Percentiles rank a stretch among this genome's conserved stretches.
Evolutionary conservation across 2,329 filamentous ascomycete species (phyloP).

Genomic region (Colletotrichum gloeosporioides): DNA sequence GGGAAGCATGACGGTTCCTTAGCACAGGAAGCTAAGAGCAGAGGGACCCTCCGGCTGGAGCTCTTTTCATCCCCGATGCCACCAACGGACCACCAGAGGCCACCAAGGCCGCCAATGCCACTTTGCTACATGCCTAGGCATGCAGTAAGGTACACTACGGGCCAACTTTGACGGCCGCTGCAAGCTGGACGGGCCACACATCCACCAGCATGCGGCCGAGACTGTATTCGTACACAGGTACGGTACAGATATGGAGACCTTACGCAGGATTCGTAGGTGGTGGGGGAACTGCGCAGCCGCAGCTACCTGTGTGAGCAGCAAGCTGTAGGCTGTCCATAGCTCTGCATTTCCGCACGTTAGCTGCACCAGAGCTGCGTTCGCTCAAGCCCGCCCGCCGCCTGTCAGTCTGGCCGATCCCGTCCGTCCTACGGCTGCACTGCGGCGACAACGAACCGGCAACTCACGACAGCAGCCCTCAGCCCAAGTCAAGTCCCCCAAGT

Average conservation of each 20-base stretch:
- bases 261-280: not conserved
- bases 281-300: not conserved
- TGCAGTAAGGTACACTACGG: not conserved
- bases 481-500: not conserved
- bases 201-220: not conserved
- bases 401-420: constrained; percentile 16
- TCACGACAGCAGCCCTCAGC: not conserved
- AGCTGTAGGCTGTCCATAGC: not conserved
- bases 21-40: constrained; percentile 6
- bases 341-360: not conserved
- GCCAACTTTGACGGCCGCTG: constrained; percentile 1
- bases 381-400: constrained; percentile 4
- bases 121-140: not conserved
- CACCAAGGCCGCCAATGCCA: constrained; percentile 9
- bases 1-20: constrained; percentile 19
- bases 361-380: constrained; percentile 4
- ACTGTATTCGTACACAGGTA: not conserved
- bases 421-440: not conserved
- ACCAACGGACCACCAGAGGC: not conserved
- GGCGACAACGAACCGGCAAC: not conserved
- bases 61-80: constrained; percentile 12
- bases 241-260: not conserved
- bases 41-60: constrained; percentile 16
- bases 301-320: not conserved
- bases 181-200: not conserved